Base-by-base conservation (phyloP, 2,329 filamentous ascomycete species). In the Diplodia sapinea region DNA sequence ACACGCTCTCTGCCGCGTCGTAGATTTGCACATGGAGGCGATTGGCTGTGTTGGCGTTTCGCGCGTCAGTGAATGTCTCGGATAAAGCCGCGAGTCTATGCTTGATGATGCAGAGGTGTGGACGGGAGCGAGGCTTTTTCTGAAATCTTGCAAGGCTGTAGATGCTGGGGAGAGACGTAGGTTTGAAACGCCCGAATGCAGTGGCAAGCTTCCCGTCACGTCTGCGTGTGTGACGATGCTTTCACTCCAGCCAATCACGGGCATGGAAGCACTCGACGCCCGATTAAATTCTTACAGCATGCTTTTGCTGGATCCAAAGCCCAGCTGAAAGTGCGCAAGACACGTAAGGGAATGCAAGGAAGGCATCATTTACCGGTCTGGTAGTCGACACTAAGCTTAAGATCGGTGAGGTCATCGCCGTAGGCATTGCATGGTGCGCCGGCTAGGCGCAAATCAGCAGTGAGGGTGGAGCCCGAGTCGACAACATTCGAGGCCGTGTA, bases 21-120 rank as follows among this genome's bases (percentile, higher is more conserved):
- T 89, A 87, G 67, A 93, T 91, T 73, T 90, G 86, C 74, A 93
- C 88, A 74, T 92, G 91, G 3, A 93, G 84, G n/a, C 90, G 88
- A 26, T 85, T 82, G 54, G 87, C 88, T 89, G 36, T 12, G 23
- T 38, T 23, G 47, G 38, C 36, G 49, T 29, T n/a, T 36, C 31
- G 40, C 57, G 57, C 47, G 67, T 38, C 11, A 61, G 40, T 23
- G 33, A 5, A 15, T 67, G 57, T 61, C 15, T 78, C 54, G 74
- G 51, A 43, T 66, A 17, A 33, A 38, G n/a, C 47, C 31, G 26
- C 23, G 31, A n/a, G 36, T 38, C n/a, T 13, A 51, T 63, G 59
- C 59, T 20, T 15, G 50, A 17, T 40, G 36, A 51, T 49, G 61
- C 61, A 40, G n/a, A 29, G 15, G 47, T 29, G 61, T 38, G 26